Evolutionary conservation across 2,329 filamentous ascomycete species (phyloP).

Genomic region (Neonectria sp.): DNA sequence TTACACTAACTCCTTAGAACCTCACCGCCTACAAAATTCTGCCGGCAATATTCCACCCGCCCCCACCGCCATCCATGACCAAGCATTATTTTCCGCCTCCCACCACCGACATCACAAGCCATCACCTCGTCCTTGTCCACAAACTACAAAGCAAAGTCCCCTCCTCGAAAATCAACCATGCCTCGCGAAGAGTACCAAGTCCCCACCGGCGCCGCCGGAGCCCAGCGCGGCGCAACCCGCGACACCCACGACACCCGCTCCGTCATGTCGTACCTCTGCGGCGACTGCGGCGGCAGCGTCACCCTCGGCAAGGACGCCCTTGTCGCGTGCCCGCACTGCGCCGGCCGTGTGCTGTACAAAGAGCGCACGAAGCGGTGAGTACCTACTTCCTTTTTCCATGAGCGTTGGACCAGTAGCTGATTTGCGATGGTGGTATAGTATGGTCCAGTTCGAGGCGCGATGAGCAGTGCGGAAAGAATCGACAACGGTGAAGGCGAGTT

Average conservation of each 20-base stretch:
- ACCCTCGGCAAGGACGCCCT: constrained; percentile 64
- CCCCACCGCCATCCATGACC: constrained; percentile 43
- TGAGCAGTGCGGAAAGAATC: constrained; percentile 55
- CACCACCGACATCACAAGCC: constrained; percentile 15
- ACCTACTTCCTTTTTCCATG: not conserved
- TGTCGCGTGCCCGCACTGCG: constrained; percentile 73
- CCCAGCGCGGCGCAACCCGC: constrained; percentile 59
- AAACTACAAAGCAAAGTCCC: not conserved
- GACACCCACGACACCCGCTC: constrained; percentile 56
- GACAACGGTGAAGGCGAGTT: not conserved
- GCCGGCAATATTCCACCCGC: constrained; percentile 41
- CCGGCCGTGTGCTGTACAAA: constrained; percentile 97
- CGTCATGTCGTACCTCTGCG: constrained; percentile 59
- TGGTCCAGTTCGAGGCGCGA: constrained; percentile 98
- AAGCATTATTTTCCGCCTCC: constrained; percentile 40
- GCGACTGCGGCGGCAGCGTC: constrained; percentile 60
- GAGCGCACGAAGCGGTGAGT: constrained; percentile 95
- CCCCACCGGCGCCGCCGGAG: constrained; percentile 67
- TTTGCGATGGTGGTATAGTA: constrained; percentile 66
- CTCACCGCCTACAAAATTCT: constrained; percentile 45
- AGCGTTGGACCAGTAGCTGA: constrained; percentile 1
- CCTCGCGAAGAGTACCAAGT: constrained; percentile 86
- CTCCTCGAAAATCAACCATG: constrained; percentile 54
- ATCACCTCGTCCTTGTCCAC: not conserved
- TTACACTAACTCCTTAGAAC: too few species aligned